Base-by-base conservation (phyloP, 2,329 filamentous ascomycete genomes). In the Tolypocladium sp. region DNA sequence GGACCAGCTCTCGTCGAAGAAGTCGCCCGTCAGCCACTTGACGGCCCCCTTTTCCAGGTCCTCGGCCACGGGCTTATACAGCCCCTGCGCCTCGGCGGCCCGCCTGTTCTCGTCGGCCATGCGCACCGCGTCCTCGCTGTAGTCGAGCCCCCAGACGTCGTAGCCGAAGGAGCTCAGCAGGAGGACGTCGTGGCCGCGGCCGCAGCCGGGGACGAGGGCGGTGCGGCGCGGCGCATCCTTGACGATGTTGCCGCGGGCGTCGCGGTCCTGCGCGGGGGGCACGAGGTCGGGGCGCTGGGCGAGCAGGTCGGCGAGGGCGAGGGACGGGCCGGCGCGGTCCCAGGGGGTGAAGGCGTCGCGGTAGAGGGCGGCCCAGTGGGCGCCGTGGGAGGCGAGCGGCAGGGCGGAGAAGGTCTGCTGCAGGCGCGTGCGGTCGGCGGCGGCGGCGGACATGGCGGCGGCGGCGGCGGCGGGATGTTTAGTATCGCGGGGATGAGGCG, bases 131-230 rank as follows among this genome's bases (percentile, higher is more conserved):
- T 66, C 68, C 10, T 76, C 67, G 52, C 85, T 86, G 58, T 82
- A 81, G 69, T 95, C 91, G 2, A 96, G 74, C 0, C 90, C 92
- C 66, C 84, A 86, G 1, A 86, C 85, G 72, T 95, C 88, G 70
- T 90, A 94, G 1, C 91, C 91, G 67, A 87, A 84, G 12, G 84
- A 83, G 56, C 86, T 83, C 52, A 96, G 80, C 42, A 96, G 77
- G 12, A 91, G 78, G 2, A 91, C 89, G 74, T 96, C 92, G 68
- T 94, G 88, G 6, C 91, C 92, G 54, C 83, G 82, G 0, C 91
- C 92, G 72, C 91, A 96, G 6, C 91, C 91, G 0, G 91, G 89
- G 0, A 96, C 88, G 10, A 95, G 77, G 1, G 87, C 91, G 41
- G 66, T 69, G 41, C 65, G 64, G 55, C 67, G 68, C 55, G 65